Conservation (phyloP, 148 eudicot genomes). For the Fallopia convolvulus region DNA sequence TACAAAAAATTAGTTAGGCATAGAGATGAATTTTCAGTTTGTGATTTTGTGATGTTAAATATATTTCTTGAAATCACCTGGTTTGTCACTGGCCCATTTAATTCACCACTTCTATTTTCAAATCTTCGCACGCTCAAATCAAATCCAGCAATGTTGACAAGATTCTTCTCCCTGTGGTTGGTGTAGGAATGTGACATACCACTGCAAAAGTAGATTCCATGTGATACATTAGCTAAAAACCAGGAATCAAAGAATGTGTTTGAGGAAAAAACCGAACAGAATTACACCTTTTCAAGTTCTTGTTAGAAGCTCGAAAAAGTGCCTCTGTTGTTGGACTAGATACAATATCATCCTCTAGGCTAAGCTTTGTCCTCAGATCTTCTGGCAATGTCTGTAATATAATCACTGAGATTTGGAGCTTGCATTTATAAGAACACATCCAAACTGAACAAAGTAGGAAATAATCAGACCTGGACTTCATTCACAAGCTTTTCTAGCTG, state of each 20-base stretch:
- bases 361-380: conserved; percentile 83
- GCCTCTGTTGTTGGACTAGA: conserved; percentile 82
- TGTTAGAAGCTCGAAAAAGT: conserved; percentile 60
- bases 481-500: conserved; percentile 92
- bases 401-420: neutral
- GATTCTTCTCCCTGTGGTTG: conserved; percentile 46
- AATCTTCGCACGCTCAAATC: conserved; percentile 36
- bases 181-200: conserved; percentile 70
- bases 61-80: conserved; percentile 34
- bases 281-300: conserved; percentile 47
- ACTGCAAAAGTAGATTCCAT: conserved; percentile 26
- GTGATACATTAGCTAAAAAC: neutral
- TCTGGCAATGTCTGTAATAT: conserved; percentile 74
- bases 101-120: conserved; percentile 45
- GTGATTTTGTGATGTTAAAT: neutral
- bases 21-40: neutral
- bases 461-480: conserved; percentile 73
- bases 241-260: neutral
- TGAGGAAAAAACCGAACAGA: neutral
- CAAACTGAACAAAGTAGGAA: neutral
- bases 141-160: conserved; percentile 36
- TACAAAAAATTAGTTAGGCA: neutral
- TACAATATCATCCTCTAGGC: conserved; percentile 72
- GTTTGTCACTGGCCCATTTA: conserved; percentile 28
- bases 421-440: neutral